A percentile compares a stretch with the other conserved stretches of the same genome.
Evolutionary conservation across 2,329 filamentous ascomycete species (phyloP).

Genomic region (Alternaria atra): DNA sequence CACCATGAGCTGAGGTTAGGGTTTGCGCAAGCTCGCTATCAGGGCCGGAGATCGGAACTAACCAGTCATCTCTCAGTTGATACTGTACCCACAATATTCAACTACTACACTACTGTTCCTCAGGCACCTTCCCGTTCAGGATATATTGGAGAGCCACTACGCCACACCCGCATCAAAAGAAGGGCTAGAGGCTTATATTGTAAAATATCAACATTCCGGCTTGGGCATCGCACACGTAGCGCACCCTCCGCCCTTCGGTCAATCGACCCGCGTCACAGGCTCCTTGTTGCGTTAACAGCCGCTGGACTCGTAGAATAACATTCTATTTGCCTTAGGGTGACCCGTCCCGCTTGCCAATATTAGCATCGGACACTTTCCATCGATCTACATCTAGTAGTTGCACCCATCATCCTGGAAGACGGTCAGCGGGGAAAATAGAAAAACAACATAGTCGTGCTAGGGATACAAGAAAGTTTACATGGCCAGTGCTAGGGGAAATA

Average conservation of each 20-base stretch:
- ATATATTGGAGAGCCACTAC: not conserved
- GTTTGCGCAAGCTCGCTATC: not conserved
- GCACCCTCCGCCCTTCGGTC: not conserved
- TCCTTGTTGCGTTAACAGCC: not conserved
- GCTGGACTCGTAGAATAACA: not conserved
- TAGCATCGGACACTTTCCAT: not conserved
- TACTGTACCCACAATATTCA: not conserved
- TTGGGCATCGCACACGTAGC: not conserved
- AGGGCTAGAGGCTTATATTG: not conserved
- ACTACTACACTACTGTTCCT: not conserved
- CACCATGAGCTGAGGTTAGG: not conserved
- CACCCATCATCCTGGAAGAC: not conserved
- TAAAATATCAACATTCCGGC: not conserved
- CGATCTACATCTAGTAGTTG: not conserved
- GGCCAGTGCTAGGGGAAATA: not conserved
- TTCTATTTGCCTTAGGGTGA: not conserved
- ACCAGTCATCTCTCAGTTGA: not conserved
- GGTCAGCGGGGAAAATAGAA: too few species aligned
- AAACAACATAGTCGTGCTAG: not conserved
- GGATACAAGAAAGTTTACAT: not conserved
- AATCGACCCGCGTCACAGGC: not conserved
- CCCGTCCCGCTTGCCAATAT: not conserved
- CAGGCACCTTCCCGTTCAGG: not conserved
- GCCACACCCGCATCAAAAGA: not conserved
- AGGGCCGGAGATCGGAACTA: not conserved